Conservation (phyloP, 2,329 filamentous ascomycete genomes). For the Xylariaceae sp. region DNA sequence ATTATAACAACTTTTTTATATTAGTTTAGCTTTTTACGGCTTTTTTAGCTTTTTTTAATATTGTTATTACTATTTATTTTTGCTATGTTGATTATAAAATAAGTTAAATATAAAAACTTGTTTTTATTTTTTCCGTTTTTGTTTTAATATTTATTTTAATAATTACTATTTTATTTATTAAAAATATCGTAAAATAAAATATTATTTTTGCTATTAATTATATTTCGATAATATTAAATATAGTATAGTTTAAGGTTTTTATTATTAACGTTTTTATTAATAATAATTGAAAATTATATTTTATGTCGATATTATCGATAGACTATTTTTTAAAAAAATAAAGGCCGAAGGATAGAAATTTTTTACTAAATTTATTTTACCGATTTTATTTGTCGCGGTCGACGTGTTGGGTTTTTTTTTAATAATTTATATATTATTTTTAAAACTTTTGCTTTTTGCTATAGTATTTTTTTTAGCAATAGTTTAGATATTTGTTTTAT, state of each 20-base stretch:
- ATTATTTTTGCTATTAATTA: background rate
- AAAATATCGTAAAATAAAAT: background rate
- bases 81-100: background rate
- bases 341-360: background rate
- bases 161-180: background rate
- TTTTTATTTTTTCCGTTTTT: background rate
- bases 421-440: background rate
- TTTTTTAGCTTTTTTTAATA: background rate
- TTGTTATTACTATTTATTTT: background rate
- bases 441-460: background rate
- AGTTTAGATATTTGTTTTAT: background rate
- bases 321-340: background rate
- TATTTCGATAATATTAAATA: background rate
- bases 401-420: background rate
- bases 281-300: background rate
- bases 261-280: background rate
- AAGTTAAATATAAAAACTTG: background rate
- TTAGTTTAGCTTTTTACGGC: background rate
- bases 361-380: background rate
- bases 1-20: background rate
- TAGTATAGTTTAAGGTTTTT: background rate
- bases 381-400: background rate
- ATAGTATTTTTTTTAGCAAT: background rate
- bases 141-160: background rate
- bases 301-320: background rate